phyloP scores from a whole-genome alignment of 2,329 filamentous ascomycete genomes.

The Colletotrichum scovillei region DNA sequence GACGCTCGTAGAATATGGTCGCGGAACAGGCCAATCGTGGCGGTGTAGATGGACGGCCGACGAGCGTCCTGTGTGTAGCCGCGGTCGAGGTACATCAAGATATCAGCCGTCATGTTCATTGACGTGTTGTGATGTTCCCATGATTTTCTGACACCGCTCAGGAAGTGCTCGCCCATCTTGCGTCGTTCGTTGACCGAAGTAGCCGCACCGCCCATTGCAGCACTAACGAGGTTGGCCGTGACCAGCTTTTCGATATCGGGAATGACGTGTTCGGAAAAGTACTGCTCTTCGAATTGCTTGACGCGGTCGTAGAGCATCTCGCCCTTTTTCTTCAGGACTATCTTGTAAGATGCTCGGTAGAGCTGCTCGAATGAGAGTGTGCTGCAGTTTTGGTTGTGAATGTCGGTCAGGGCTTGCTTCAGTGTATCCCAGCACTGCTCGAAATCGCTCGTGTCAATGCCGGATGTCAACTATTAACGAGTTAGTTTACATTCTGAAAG shows the following conservation, averaged over 20 bases:
- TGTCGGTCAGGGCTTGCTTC: constrained; percentile 81
- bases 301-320: constrained; percentile 84
- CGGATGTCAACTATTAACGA: not conserved
- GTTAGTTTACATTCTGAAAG: constrained; percentile 17
- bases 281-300: constrained; percentile 82
- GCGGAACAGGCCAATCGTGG: constrained; percentile 88
- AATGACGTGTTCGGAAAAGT: constrained; percentile 82
- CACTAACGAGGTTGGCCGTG: constrained; percentile 67
- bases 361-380: constrained; percentile 93
- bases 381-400: constrained; percentile 92
- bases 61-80: constrained; percentile 79
- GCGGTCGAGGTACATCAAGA: constrained; percentile 97
- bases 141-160: constrained; percentile 78
- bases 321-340: constrained; percentile 90
- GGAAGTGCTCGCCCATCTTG: constrained; percentile 83
- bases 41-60: constrained; percentile 82
- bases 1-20: constrained; percentile 81
- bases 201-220: constrained; percentile 69
- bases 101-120: constrained; percentile 97
- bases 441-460: constrained; percentile 76
- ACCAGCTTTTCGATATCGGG: constrained; percentile 78
- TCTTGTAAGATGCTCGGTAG: constrained; percentile 93
- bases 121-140: constrained; percentile 93
- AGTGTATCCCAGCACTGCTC: constrained; percentile 87
- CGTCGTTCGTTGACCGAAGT: constrained; percentile 82